phyloP scores from a whole-genome alignment of 768 basidiomycete genomes.

The Flagelloscypha sp. region DNA sequence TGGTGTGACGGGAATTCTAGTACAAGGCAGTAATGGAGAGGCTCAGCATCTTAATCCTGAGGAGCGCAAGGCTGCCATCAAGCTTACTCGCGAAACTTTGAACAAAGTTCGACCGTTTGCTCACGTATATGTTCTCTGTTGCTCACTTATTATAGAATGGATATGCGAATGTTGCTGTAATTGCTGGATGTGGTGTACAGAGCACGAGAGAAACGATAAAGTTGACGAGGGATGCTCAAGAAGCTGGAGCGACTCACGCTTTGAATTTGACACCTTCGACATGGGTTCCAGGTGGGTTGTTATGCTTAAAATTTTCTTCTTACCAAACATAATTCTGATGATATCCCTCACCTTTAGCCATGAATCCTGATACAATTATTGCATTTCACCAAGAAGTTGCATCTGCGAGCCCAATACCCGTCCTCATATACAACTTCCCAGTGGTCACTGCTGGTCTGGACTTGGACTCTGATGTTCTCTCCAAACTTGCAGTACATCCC shows the following conservation, averaged over 20 bases:
- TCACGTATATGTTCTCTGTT: too few species aligned
- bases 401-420: conserved; percentile 57
- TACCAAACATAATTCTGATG: too few species aligned
- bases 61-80: conserved; percentile 57
- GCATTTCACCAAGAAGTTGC: conserved; percentile 67
- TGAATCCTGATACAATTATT: conserved; percentile 55
- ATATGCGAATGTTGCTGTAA: conserved; percentile 56
- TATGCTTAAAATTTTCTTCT: too few species aligned
- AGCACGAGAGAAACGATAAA: conserved; percentile 69
- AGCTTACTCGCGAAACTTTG: conserved; percentile 59
- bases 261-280: conserved; percentile 70
- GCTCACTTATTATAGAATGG: too few species aligned
- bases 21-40: conserved; percentile 70
- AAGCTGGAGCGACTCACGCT: conserved; percentile 74
- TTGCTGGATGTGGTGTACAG: conserved; percentile 80
- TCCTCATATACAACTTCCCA: conserved; percentile 84
- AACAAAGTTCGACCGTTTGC: too few species aligned
- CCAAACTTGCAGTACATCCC: conserved; percentile 60
- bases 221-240: conserved; percentile 65
- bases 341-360: too few species aligned
- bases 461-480: conserved; percentile 73
- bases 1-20: conserved; percentile 63
- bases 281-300: conserved; percentile 57
- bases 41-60: conserved; percentile 70
- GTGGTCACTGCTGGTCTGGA: conserved; percentile 74